phyloP scores from a whole-genome alignment of 2,329 filamentous ascomycete species.

The Cladophialophora exuberans region DNA sequence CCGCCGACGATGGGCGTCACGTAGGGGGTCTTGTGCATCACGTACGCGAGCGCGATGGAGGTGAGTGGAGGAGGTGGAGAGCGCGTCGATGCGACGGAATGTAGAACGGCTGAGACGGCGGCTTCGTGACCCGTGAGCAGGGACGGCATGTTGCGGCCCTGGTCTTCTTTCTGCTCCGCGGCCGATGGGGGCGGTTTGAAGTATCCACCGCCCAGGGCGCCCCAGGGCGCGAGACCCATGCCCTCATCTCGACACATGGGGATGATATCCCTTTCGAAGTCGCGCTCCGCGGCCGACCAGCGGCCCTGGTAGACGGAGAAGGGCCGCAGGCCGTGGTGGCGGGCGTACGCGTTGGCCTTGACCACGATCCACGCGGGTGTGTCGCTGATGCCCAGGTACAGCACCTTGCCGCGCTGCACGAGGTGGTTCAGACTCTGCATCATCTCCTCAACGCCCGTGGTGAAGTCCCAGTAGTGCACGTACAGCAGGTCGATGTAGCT shows the following conservation, averaged over 20 bases:
- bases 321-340: slow-evolving; percentile 68
- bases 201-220: slow-evolving; percentile 55
- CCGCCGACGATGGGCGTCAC: slow-evolving; percentile 60
- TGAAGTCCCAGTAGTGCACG: slow-evolving; percentile 62
- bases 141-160: slow-evolving; percentile 31
- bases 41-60: slow-evolving; percentile 53
- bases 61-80: slow-evolving; percentile 19
- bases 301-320: slow-evolving; percentile 72
- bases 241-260: slow-evolving; percentile 67
- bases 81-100: slow-evolving; percentile 27
- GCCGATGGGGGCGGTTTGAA: slow-evolving; percentile 39
- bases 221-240: slow-evolving; percentile 63
- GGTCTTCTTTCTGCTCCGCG: not conserved
- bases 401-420: slow-evolving; percentile 64
- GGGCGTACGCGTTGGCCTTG: slow-evolving; percentile 61
- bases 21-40: slow-evolving; percentile 55
- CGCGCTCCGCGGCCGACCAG: slow-evolving; percentile 64
- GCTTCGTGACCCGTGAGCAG: slow-evolving; percentile 24
- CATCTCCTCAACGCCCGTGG: slow-evolving; percentile 65
- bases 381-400: slow-evolving; percentile 70
- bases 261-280: slow-evolving; percentile 71
- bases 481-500: slow-evolving; percentile 43
- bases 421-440: slow-evolving; percentile 70
- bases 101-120: slow-evolving; percentile 28
- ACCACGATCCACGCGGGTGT: slow-evolving; percentile 67